phyloP scores from a whole-genome alignment of 1,139 yeast genomes.

The Geotrichum bryndzae region DNA sequence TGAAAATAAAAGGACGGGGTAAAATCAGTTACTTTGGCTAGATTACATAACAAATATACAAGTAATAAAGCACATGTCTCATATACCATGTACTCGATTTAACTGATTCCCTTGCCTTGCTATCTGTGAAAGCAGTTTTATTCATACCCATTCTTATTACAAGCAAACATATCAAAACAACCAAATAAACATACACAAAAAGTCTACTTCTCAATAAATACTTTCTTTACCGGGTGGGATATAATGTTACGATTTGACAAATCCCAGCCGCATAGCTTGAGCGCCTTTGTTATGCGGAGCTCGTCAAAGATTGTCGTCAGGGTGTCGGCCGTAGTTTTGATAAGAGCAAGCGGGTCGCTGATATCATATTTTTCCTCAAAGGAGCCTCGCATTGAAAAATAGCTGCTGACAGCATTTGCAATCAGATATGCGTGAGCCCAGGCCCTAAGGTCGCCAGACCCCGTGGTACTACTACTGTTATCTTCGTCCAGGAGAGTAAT shows the following conservation, averaged over 20 bases:
- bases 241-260: conserved; percentile 13
- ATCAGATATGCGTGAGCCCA: conserved; percentile 34
- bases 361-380: background rate
- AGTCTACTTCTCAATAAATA: conserved; percentile 5
- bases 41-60: background rate
- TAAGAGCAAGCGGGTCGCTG: conserved; percentile 21
- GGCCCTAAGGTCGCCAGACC: conserved; percentile 26
- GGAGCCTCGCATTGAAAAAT: background rate
- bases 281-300: conserved; percentile 23
- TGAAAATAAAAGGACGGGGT: no score
- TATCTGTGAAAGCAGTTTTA: background rate
- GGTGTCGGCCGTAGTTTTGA: conserved; percentile 22
- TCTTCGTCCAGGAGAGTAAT: conserved; percentile 23
- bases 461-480: conserved; percentile 11
- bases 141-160: background rate
- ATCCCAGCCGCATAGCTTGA: conserved; percentile 29
- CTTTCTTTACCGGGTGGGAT: conserved; percentile 11
- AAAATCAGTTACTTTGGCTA: no score
- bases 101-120: background rate
- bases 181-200: background rate
- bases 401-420: conserved; percentile 18
- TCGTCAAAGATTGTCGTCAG: conserved; percentile 26
- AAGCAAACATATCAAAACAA: background rate
- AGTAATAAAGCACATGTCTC: background rate
- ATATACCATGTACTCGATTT: background rate